Evolutionary conservation across 371 early-diverging fungal species (phyloP).

Genomic region (Zychaea mexicana): DNA sequence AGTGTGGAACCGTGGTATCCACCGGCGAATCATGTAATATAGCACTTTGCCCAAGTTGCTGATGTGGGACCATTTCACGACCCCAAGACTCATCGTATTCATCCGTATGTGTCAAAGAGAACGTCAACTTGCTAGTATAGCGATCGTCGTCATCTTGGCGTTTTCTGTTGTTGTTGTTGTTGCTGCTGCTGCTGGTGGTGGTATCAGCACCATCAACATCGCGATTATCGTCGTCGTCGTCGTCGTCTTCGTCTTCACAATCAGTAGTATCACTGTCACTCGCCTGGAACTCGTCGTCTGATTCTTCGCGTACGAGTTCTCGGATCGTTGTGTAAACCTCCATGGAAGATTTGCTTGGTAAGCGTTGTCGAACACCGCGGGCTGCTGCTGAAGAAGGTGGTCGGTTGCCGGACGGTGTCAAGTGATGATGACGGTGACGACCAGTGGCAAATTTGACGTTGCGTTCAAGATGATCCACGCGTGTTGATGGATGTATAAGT

Average conservation of each 20-base stretch:
- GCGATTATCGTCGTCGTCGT: not conserved
- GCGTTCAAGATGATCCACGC: too few relatives aligned
- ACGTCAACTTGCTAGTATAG: constrained; percentile 26
- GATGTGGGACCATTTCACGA: constrained; percentile 34
- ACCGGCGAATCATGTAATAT: not conserved
- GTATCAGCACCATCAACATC: not conserved
- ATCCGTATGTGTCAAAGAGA: constrained; percentile 61
- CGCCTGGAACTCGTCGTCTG: constrained; percentile 55
- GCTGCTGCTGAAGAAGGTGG: constrained; percentile 4
- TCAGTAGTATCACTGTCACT: constrained; percentile 42
- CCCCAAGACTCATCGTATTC: constrained; percentile 66
- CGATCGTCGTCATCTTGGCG: constrained; percentile 9
- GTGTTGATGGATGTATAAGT: not conserved
- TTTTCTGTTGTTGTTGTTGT: not conserved
- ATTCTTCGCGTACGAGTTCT: constrained; percentile 58
- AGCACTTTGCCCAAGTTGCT: not conserved
- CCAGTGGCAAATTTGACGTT: constrained; percentile 7
- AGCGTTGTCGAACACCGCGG: constrained; percentile 33
- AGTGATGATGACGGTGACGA: too few relatives aligned
- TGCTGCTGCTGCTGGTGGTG: not conserved
- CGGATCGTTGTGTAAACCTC: constrained; percentile 63
- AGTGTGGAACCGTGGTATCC: constrained; percentile 13
- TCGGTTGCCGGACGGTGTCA: not conserved
- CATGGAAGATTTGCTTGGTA: constrained; percentile 52
- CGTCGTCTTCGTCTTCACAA: constrained; percentile 13